Evolutionary conservation across 2,329 filamentous ascomycete species (phyloP).

Genomic region (Emmonsiellopsis sp.): DNA sequence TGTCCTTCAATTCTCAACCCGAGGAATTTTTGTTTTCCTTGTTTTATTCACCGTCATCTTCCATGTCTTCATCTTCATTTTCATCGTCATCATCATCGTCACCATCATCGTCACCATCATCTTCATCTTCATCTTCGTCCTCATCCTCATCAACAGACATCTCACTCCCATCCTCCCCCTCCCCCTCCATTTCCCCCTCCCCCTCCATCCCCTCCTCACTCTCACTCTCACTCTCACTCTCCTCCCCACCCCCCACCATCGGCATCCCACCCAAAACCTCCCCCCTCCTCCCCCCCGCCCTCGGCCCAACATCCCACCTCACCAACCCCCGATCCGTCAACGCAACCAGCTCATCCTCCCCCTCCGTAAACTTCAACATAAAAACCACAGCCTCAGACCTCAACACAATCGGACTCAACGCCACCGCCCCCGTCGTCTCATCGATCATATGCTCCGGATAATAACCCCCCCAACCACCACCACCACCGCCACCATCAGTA

Average conservation of each 20-base stretch:
- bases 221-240: background rate
- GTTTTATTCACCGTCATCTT: constrained; percentile 1
- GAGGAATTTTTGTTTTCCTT: too few relatives aligned
- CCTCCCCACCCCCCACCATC: background rate
- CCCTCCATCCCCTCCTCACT: background rate
- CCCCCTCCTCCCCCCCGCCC: constrained; percentile 18
- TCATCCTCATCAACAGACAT: background rate
- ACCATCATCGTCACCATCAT: background rate
- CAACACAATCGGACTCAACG: constrained; percentile 26
- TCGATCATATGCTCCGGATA: constrained; percentile 24
- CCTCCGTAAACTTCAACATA: constrained; percentile 24
- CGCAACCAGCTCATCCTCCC: constrained; percentile 31
- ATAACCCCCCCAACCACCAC: background rate
- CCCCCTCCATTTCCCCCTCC: background rate
- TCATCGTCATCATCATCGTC: background rate
- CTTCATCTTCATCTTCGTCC: background rate
- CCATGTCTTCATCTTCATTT: background rate
- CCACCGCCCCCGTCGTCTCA: constrained; percentile 13
- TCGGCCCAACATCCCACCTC: constrained; percentile 27
- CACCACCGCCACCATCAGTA: constrained; percentile 8
- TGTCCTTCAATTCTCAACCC: too few relatives aligned
- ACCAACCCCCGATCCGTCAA: constrained; percentile 36
- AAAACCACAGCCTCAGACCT: constrained; percentile 30
- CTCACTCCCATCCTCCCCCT: background rate
- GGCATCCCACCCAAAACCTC: background rate